Base-by-base conservation (phyloP, 345 rosid genomes). In the Eutrema yunnanense region DNA sequence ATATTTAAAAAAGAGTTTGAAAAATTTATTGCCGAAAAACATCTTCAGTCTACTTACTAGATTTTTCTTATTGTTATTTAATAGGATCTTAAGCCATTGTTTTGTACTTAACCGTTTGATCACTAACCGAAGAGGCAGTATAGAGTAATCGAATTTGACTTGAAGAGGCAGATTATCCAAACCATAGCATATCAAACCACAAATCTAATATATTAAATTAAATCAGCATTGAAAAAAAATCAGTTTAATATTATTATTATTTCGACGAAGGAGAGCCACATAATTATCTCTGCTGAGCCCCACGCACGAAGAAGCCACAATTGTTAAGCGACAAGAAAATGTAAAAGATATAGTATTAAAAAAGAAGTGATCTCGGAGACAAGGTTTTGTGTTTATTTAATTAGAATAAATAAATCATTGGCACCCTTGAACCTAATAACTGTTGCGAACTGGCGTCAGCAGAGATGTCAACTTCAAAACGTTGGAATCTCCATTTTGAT, bases 341-440 rank as follows among this genome's bases (percentile, higher is more conserved):
- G 53, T 48, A 48, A 37, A 64, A 27, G 11, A 67, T 9, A 50
- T 32, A n/a, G n/a, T n/a, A 22, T 32, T 48, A n/a, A 32, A 22
- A 58, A 74, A 33, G 9, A 56, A 76, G 71, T 70, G 61, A 19
- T 68, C n/a, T 61, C 34, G 69, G 59, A 54, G 74, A 69, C 52
- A 69, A 69, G 65, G 65, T 46, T 69, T 62, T 55, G 9, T 69
- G 48, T 54, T 54, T 54, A 55, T 69, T 69, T 62, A 62, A 62
- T 54, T 69, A 36, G 47, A 37, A 22, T 2, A 46, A 62, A 69
- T 67, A 46, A 69, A 76, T 76, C 79, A 76, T 62, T 76, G 75
- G 80, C 67, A 64, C 70, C 72, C 57, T 78, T 74, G 81, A 78
- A 81, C 81, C 81, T 78, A 75, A 71, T 78, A 75, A 71, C 78